Percentiles rank a stretch among this genome's conserved stretches.
phyloP scores from a whole-genome alignment of 495 filamentous ascomycete genomes.

The Tuber magnatum region DNA sequence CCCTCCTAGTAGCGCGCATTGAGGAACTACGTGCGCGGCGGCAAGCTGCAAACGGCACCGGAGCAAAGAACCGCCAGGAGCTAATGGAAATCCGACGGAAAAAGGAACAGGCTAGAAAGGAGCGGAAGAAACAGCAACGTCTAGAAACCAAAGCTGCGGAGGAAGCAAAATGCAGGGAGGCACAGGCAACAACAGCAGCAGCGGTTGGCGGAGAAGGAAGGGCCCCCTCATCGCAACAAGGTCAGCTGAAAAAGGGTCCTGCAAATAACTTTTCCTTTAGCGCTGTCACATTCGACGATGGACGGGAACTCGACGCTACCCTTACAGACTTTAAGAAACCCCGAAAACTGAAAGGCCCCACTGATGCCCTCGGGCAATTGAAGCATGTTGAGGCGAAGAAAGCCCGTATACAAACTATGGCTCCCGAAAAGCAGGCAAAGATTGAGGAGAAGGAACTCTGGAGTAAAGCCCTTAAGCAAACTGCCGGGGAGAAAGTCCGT shows the following conservation, averaged over 20 bases:
- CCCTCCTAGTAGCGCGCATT: slow-evolving; percentile 70
- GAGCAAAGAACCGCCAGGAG: slow-evolving; percentile 74
- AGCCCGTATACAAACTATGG: slow-evolving; percentile 59
- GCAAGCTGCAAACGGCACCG: slow-evolving; percentile 73
- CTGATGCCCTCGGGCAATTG: slow-evolving; percentile 69
- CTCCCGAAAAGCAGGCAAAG: slow-evolving; percentile 69
- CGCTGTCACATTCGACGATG: slow-evolving; percentile 77
- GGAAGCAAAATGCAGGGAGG: slow-evolving; percentile 59
- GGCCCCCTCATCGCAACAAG: background rate
- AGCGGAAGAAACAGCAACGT: slow-evolving; percentile 75
- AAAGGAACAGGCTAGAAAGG: slow-evolving; percentile 76
- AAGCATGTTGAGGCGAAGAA: slow-evolving; percentile 64
- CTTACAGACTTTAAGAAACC: slow-evolving; percentile 52
- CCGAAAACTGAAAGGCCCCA: slow-evolving; percentile 63
- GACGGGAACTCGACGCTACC: slow-evolving; percentile 62
- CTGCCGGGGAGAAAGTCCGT: slow-evolving; percentile 80
- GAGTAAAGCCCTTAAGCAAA: slow-evolving; percentile 82
- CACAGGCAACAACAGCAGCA: slow-evolving; percentile 37
- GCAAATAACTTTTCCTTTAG: slow-evolving; percentile 75
- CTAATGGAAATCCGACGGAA: slow-evolving; percentile 79
- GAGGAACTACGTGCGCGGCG: slow-evolving; percentile 70
- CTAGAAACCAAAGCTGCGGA: slow-evolving; percentile 69
- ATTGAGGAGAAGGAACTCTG: slow-evolving; percentile 89
- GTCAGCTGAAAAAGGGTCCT: slow-evolving; percentile 13
- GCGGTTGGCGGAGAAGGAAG: background rate